Base-by-base conservation (phyloP, 2,329 filamentous ascomycete species). In the Chaetomium sp. region DNA sequence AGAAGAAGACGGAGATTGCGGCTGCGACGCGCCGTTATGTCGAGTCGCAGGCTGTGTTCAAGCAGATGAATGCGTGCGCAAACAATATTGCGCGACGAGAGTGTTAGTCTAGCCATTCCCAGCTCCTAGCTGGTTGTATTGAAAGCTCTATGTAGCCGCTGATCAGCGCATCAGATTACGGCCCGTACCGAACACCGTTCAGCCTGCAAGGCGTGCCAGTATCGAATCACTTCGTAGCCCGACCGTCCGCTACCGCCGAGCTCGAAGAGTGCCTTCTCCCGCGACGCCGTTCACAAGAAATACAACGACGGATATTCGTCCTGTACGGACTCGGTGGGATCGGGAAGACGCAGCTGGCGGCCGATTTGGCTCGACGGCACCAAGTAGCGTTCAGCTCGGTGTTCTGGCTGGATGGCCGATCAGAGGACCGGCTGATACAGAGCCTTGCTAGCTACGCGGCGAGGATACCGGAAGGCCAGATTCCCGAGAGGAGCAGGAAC, bases 371-470 rank as follows among this genome's bases (percentile, higher is more conserved):
- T 35, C 44, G 44, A n/a, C 44, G 44, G 11, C 32, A 46, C 44
- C 27, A 49, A 19, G 47, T 27, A 6, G 19, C 9, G 1, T 49
- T 49, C 36, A 49, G 47, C 35, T 49, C 67, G 8, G 57, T 71
- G 40, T 67, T 71, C 58, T 70, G 66, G 68, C 53, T 71, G 3
- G 65, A 71, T 55, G 64, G 64, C 35, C 57, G 66, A 43, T 64
- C 67, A n/a, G 65, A 69, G 56, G 61, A 65, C 54, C 57, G 59
- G 54, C 59, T 69, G 43, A 65, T 56, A 57, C 44, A 35, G 44
- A 46, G 44, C 33, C 44, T 46, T 35, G 27, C 44, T 35, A 35
- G 44, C 33, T 46, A n/a, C 36, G 44, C 44, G 7, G 12, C 10
- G 2, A 46, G 11, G 27, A 35, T 46, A 46, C 33, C 33, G 47